phyloP scores from a whole-genome alignment of 2,329 filamentous ascomycete genomes.

The Teratosphaeria nubilosa region DNA sequence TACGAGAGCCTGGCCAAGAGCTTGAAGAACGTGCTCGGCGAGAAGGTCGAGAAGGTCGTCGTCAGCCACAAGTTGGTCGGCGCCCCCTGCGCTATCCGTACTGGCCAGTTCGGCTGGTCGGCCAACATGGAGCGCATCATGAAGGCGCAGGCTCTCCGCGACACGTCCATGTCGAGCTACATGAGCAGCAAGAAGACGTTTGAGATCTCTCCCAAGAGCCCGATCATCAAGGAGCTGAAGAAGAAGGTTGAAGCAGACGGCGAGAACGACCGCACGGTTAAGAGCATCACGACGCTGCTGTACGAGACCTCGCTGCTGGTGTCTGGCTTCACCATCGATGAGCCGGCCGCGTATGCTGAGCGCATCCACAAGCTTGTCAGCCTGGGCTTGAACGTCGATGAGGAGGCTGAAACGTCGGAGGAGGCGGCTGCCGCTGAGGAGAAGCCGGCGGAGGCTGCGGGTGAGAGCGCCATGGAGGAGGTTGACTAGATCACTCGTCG shows the following conservation, averaged over 20 bases:
- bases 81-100: slow-evolving; percentile 96
- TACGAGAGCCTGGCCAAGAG: slow-evolving; percentile 89
- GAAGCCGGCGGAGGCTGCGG: slow-evolving; percentile 49
- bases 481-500: slow-evolving; percentile 62
- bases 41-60: slow-evolving; percentile 99
- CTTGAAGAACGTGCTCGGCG: slow-evolving; percentile 97
- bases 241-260: slow-evolving; percentile 97
- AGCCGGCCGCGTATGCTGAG: slow-evolving; percentile 95
- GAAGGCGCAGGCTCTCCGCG: slow-evolving; percentile 99
- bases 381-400: slow-evolving; percentile 93
- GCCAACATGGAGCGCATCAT: slow-evolving; percentile 99
- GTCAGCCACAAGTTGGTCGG: slow-evolving; percentile 95
- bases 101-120: slow-evolving; percentile 98
- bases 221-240: slow-evolving; percentile 98
- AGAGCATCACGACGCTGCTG: slow-evolving; percentile 95
- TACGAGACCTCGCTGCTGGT: slow-evolving; percentile 98
- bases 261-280: slow-evolving; percentile 97
- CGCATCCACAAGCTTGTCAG: slow-evolving; percentile 99
- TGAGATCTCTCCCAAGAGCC: slow-evolving; percentile 97
- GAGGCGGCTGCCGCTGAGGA: slow-evolving; percentile 50
- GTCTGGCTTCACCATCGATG: slow-evolving; percentile 98
- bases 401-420: slow-evolving; percentile 65
- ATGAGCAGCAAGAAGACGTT: slow-evolving; percentile 99
- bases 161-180: slow-evolving; percentile 99
- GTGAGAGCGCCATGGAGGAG: slow-evolving; percentile 98